Evolutionary conservation across 148 eudicot genomes (phyloP).

Genomic region (Rhododendron vialii): DNA sequence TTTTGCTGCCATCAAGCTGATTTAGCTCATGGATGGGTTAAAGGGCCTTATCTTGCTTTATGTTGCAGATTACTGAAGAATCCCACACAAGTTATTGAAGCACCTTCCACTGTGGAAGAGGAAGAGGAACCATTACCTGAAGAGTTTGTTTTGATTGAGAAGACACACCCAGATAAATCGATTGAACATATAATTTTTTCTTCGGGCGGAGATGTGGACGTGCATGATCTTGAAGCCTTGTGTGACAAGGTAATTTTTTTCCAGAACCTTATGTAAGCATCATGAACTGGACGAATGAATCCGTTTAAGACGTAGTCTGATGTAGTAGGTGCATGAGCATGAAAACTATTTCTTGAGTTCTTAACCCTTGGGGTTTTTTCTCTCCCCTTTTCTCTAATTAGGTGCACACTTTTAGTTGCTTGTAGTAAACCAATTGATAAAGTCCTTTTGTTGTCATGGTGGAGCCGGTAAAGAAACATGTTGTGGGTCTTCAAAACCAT

Average conservation of each 20-base stretch:
- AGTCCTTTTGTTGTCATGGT: neutral
- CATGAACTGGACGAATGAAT: neutral
- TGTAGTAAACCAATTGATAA: neutral
- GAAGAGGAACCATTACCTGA: conserved; percentile 74
- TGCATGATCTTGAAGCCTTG: conserved; percentile 81
- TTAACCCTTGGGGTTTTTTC: neutral
- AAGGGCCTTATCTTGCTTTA: neutral
- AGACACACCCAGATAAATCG: conserved; percentile 57
- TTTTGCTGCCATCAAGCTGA: neutral
- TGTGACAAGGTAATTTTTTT: conserved; percentile 69
- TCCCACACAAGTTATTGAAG: conserved; percentile 60
- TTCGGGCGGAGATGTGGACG: conserved; percentile 80
- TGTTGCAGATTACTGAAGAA: conserved; percentile 58
- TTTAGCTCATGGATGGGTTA: neutral
- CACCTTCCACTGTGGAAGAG: conserved; percentile 53
- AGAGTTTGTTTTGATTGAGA: conserved; percentile 81
- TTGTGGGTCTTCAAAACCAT: neutral
- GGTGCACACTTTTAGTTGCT: neutral
- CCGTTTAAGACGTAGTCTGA: neutral
- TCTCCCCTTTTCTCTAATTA: neutral
- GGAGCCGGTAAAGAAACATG: conserved; percentile 3
- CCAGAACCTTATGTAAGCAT: neutral
- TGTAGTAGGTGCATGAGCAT: neutral
- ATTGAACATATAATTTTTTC: conserved; percentile 90
- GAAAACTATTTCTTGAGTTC: neutral